phyloP scores from a whole-genome alignment of 2,329 filamentous ascomycete species.

The Scedosporium aurantiacum region DNA sequence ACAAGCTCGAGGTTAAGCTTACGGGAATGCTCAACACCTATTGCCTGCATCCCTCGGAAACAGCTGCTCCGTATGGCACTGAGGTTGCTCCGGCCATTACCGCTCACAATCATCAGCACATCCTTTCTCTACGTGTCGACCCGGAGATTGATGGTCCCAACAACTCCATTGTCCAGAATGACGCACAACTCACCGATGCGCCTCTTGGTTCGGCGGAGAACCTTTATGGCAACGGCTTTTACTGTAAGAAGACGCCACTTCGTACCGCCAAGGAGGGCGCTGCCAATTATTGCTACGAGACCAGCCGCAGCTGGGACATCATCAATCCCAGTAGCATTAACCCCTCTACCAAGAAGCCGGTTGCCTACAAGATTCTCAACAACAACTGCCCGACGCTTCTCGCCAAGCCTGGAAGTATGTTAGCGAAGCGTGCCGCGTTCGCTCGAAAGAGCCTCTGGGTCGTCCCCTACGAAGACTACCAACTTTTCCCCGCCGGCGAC shows the following conservation, averaged over 20 bases:
- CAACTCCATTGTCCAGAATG: conserved; percentile 78
- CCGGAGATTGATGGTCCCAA: conserved; percentile 74
- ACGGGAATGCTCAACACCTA: conserved; percentile 93
- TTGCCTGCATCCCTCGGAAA: conserved; percentile 66
- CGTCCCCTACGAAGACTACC: too few relatives aligned
- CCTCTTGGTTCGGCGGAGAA: conserved; percentile 75
- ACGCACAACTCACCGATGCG: conserved; percentile 59
- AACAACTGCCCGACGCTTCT: conserved; percentile 71
- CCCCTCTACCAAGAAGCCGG: conserved; percentile 73
- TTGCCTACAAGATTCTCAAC: conserved; percentile 81
- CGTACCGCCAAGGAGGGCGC: conserved; percentile 55
- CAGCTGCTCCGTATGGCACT: conserved; percentile 78
- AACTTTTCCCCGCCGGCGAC: too few relatives aligned
- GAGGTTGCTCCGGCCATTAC: conserved; percentile 80
- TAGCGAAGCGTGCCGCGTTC: conserved; percentile 84
- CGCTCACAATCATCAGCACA: conserved; percentile 90
- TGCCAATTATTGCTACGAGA: conserved; percentile 72
- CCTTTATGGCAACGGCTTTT: conserved; percentile 83
- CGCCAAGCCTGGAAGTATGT: conserved; percentile 69
- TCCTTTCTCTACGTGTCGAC: conserved; percentile 84
- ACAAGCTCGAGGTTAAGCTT: conserved; percentile 77
- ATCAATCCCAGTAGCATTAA: conserved; percentile 72
- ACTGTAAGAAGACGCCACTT: conserved; percentile 71
- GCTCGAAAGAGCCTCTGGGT: conserved; percentile 34
- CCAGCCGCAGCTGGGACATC: conserved; percentile 82